Base-by-base conservation (phyloP, 2,329 filamentous ascomycete genomes). In the Pseudogymnoascus sp. region DNA sequence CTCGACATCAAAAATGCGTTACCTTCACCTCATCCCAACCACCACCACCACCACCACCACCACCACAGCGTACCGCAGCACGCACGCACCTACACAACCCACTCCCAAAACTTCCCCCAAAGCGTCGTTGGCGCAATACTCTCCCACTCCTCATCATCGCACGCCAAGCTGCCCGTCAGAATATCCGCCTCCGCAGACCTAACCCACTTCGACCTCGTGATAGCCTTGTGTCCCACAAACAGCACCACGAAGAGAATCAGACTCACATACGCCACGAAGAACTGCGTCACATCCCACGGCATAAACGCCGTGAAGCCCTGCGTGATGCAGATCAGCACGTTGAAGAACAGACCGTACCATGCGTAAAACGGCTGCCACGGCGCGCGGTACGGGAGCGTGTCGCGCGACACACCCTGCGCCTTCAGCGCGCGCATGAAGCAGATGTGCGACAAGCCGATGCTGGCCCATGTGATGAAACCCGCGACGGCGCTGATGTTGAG, bases 301-400 rank as follows among this genome's bases (percentile, higher is more conserved):
- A 90, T 85, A 71, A 89, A 90, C 5, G 83, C 81, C 8, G 85
- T 85, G 75, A 90, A 90, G 3, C 88, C 88, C 71, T 86, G 86
- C 0, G 88, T 90, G 21, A 90, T 65, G 62, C 86, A 80, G 66
- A 90, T 86, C 61, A 90, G 73, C 2, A 82, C 66, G 74, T 83
- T 87, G 76, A 88, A 87, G 73, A 86, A 83, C 3, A 89, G 77
- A 1, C 87, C 87, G 69, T 87, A 88, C 75, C 79, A 86, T 0
- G 86, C 81, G 48, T 88, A 79, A 70, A 78, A 90, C 0, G 87
- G 87, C 75, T 89, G 85, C 65, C 83, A 76, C 8, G 83, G 79
- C 1, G 86, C 85, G 25, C 77, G 78, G 74, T 88, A 90, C 0
- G 86, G 85, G 14, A 90, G 78, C 4, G 77, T 74, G 36, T 78